phyloP scores from a whole-genome alignment of 306 rosid genomes.

The Styphnolobium japonicum region DNA sequence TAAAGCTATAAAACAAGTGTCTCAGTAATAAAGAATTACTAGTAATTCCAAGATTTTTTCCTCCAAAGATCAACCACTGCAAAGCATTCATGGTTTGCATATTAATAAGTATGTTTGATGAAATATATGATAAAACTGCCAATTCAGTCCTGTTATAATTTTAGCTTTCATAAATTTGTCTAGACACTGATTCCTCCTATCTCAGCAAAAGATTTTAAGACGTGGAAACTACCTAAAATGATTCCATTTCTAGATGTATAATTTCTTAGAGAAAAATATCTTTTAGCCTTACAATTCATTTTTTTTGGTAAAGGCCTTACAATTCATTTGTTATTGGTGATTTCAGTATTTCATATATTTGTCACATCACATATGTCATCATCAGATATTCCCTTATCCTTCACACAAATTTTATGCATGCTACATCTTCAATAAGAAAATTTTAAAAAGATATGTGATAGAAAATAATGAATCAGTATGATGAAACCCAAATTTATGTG shows the following conservation, averaged over 20 bases:
- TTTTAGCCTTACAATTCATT: not conserved
- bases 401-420: not conserved
- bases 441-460: not conserved
- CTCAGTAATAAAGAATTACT: not conserved
- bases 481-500: not conserved
- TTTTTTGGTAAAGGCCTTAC: not conserved
- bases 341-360: conserved; percentile 5
- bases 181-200: conserved; percentile 4
- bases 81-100: conserved; percentile 16
- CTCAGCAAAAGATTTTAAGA: not conserved
- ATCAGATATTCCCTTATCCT: conserved; percentile 18
- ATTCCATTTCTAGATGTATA: not conserved
- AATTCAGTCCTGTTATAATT: not conserved
- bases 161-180: not conserved
- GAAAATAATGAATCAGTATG: not conserved
- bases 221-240: not conserved
- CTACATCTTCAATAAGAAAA: not conserved
- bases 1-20: conserved; percentile 1
- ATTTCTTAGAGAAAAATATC: not conserved
- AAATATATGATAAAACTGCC: not conserved
- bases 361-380: conserved; percentile 2
- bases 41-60: not conserved
- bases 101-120: not conserved
- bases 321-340: not conserved
- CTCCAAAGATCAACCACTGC: conserved; percentile 11